phyloP scores from a whole-genome alignment of 2,329 filamentous ascomycete species.

The Cephalotrichum gorgonifer region DNA sequence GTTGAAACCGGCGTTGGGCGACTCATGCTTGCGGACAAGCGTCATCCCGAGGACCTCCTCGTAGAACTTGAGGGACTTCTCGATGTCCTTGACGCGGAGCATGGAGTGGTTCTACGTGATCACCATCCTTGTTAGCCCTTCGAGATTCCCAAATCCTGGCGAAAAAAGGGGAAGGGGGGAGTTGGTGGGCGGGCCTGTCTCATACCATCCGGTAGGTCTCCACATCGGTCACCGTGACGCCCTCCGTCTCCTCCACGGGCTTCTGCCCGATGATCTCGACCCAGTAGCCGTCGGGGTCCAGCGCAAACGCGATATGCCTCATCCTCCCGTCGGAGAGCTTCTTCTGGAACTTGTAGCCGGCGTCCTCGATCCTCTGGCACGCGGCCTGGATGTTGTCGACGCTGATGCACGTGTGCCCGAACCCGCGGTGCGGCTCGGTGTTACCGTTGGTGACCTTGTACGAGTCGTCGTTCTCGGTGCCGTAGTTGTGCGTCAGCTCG shows the following conservation, averaged over 20 bases:
- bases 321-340: conserved; percentile 82
- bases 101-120: conserved; percentile 71
- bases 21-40: conserved; percentile 63
- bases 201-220: conserved; percentile 61
- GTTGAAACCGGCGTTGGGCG: conserved; percentile 64
- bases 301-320: conserved; percentile 78
- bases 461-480: conserved; percentile 73
- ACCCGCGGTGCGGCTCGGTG: conserved; percentile 72
- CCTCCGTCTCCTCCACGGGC: conserved; percentile 59
- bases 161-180: neutral
- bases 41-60: conserved; percentile 85
- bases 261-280: conserved; percentile 74
- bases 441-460: conserved; percentile 86
- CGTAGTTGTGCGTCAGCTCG: conserved; percentile 77
- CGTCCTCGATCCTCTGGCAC: conserved; percentile 80
- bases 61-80: conserved; percentile 69
- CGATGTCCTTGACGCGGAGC: conserved; percentile 80
- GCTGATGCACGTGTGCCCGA: conserved; percentile 77
- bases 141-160: neutral
- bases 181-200: no score
- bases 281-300: conserved; percentile 85
- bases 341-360: conserved; percentile 92
- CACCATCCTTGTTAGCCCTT: neutral
- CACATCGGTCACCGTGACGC: conserved; percentile 61
- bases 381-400: conserved; percentile 82